A percentile compares a stretch with the other conserved stretches of the same genome.
Conservation (phyloP, 495 filamentous ascomycete genomes). For the Tuber borchii region DNA sequence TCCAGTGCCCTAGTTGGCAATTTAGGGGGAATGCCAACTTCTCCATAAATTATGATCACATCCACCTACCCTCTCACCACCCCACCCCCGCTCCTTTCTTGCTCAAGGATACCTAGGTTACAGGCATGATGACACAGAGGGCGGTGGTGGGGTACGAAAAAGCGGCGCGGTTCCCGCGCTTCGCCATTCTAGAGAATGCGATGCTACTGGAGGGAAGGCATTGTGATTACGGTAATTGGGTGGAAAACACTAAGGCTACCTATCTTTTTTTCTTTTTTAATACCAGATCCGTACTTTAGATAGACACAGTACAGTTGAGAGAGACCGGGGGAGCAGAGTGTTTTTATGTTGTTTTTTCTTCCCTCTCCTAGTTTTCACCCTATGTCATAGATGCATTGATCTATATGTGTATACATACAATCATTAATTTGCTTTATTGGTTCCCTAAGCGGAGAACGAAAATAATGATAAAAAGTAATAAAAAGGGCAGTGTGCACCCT, state of each 20-base stretch:
- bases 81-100: too few species aligned
- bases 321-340: background rate
- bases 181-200: background rate
- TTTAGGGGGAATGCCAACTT: too few species aligned
- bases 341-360: background rate
- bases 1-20: too few species aligned
- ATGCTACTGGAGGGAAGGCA: background rate
- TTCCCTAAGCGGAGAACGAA: background rate
- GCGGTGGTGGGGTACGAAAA: background rate
- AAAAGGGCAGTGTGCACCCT: background rate
- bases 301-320: background rate
- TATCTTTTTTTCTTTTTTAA: background rate
- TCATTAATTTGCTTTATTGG: background rate
- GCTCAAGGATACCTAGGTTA: too few species aligned
- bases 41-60: too few species aligned
- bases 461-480: background rate
- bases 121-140: too few species aligned
- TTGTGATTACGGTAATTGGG: background rate
- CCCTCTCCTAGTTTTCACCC: background rate
- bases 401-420: background rate
- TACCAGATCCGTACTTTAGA: background rate
- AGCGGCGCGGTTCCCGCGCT: background rate
- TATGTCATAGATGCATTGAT: background rate
- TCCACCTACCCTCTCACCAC: too few species aligned
- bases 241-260: background rate